Conservation (phyloP, 2,329 filamentous ascomycete genomes). For the Venturia carpophila region DNA sequence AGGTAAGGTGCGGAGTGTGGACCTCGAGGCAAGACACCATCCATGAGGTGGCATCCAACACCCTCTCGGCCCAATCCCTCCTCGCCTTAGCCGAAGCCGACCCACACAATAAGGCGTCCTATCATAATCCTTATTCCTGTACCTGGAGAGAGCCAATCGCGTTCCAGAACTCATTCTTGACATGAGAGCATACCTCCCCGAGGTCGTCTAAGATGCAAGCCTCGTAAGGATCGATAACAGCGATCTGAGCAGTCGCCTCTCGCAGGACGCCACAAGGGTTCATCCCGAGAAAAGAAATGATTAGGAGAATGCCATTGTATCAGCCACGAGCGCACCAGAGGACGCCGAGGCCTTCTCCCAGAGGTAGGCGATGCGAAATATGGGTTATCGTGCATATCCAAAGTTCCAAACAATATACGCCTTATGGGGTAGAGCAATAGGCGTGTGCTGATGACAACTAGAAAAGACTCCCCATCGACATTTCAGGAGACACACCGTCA, state of each 20-base stretch:
- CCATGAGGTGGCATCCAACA: no score
- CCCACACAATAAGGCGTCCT: no score
- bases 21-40: neutral
- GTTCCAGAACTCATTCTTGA: neutral
- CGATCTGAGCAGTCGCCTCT: neutral
- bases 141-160: neutral
- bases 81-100: no score
- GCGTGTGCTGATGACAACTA: neutral
- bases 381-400: neutral
- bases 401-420: neutral
- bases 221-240: neutral
- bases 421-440: no score
- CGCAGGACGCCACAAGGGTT: neutral
- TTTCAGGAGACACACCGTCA: neutral
- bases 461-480: neutral
- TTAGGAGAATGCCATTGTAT: neutral
- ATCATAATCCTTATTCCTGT: neutral
- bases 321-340: neutral
- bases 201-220: neutral
- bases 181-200: neutral
- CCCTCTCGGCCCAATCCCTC: no score
- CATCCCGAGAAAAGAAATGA: neutral
- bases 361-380: neutral
- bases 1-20: no score
- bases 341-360: neutral